Conservation (phyloP, 1,284 basidiomycete genomes). For the Ceratobasidium sp. region DNA sequence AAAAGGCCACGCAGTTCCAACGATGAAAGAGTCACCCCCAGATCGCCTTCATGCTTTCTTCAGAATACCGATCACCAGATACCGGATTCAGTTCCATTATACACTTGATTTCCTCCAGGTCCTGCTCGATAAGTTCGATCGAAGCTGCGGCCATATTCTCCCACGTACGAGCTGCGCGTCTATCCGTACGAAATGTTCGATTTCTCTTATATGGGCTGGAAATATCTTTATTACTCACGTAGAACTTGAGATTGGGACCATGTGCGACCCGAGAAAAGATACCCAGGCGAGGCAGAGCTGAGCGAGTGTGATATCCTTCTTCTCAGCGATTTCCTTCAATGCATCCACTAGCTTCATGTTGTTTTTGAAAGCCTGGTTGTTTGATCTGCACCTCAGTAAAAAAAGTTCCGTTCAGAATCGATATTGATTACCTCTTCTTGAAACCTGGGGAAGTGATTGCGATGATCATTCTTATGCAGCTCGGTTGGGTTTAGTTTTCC, state of each 20-base stretch:
- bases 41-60: not conserved
- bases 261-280: slow-evolving; percentile 54
- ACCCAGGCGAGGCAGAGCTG: slow-evolving; percentile 71
- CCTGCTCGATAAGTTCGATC: slow-evolving; percentile 28
- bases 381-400: not conserved
- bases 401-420: not conserved
- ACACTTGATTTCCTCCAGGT: slow-evolving; percentile 25
- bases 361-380: slow-evolving; percentile 54
- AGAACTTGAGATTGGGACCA: slow-evolving; percentile 63
- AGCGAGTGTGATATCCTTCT: slow-evolving; percentile 59
- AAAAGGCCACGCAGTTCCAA: too few relatives aligned
- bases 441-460: slow-evolving; percentile 52
- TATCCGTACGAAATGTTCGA: not conserved
- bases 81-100: slow-evolving; percentile 24
- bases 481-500: slow-evolving; percentile 38
- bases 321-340: slow-evolving; percentile 53
- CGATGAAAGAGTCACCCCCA: slow-evolving; percentile 4
- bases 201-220: not conserved
- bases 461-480: slow-evolving; percentile 50
- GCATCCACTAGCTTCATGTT: slow-evolving; percentile 63
- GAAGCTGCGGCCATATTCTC: slow-evolving; percentile 38
- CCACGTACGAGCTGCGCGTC: slow-evolving; percentile 22
- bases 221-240: slow-evolving; percentile 42
- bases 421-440: slow-evolving; percentile 48
- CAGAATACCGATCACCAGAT: slow-evolving; percentile 14